phyloP scores from a whole-genome alignment of 192 early-diverging fungal genomes.

The Lunasporangiospora selenospora region DNA sequence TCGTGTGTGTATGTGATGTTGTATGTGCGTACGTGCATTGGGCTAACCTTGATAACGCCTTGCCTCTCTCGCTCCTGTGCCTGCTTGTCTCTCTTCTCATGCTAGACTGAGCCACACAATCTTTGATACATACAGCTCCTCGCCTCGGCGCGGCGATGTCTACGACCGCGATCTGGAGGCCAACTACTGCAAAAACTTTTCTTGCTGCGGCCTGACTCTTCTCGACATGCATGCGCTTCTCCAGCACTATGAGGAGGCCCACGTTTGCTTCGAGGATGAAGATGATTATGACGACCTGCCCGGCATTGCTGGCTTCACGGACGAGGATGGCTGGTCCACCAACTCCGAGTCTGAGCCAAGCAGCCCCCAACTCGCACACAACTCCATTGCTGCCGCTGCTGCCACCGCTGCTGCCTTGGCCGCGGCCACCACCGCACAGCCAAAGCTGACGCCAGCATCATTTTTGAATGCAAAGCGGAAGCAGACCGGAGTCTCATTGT shows the following conservation, averaged over 20 bases:
- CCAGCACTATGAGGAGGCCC: constrained; percentile 96
- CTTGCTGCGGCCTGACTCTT: constrained; percentile 90
- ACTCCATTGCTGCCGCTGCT: constrained; percentile 30
- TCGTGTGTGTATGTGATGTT: no score
- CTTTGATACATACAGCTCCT: constrained; percentile 19
- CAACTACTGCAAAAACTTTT: constrained; percentile 94
- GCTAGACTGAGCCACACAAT: not conserved
- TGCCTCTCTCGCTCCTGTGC: not conserved
- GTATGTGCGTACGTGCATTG: no score
- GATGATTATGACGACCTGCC: constrained; percentile 46
- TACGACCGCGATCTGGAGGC: constrained; percentile 80
- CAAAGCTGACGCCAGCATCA: constrained; percentile 33
- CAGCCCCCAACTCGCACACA: not conserved
- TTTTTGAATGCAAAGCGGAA: constrained; percentile 33
- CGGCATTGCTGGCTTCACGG: constrained; percentile 35
- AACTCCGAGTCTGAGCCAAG: constrained; percentile 6
- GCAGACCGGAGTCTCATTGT: constrained; percentile 30
- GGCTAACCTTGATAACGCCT: not conserved
- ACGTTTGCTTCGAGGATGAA: constrained; percentile 90
- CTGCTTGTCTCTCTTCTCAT: not conserved
- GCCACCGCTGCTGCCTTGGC: constrained; percentile 41
- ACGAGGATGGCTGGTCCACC: constrained; percentile 47
- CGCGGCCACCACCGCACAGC: constrained; percentile 12
- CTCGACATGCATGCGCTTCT: constrained; percentile 94
- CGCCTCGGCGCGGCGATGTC: constrained; percentile 38